These are phyloP conservation scores for Imleria badia DNA, from an alignment of 768 basidiomycete species.

Conservation along the genomic window DNA sequence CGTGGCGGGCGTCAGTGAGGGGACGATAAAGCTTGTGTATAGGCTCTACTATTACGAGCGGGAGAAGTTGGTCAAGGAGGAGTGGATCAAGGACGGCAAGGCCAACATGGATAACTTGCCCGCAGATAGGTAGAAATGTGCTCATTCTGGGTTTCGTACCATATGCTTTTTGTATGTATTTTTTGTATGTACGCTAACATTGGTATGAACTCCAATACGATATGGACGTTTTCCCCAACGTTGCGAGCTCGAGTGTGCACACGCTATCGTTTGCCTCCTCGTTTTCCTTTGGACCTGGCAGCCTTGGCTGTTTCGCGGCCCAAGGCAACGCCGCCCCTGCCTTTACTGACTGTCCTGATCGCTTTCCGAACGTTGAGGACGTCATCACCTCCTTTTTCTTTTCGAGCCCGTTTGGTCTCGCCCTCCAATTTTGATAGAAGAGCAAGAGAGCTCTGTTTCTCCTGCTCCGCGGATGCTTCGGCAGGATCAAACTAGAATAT, in stretches of 20 bases:
- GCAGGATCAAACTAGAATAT: slow-evolving; percentile 85
- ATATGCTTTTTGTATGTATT: slow-evolving; percentile 17
- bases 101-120: slow-evolving; percentile 43
- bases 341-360: slow-evolving; percentile 71
- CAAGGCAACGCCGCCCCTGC: slow-evolving; percentile 60
- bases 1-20: slow-evolving; percentile 93
- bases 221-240: background rate
- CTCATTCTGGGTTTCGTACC: slow-evolving; percentile 12
- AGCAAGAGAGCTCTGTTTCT: slow-evolving; percentile 71
- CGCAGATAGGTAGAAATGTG: slow-evolving; percentile 19
- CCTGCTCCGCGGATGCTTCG: slow-evolving; percentile 60
- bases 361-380: slow-evolving; percentile 90
- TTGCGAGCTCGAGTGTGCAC: too few relatives aligned
- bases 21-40: slow-evolving; percentile 91
- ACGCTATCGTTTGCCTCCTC: slow-evolving; percentile 28
- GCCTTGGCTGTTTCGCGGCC: slow-evolving; percentile 37
- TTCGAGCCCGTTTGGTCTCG: slow-evolving; percentile 53
- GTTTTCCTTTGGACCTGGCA: slow-evolving; percentile 26
- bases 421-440: slow-evolving; percentile 79
- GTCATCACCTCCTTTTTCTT: slow-evolving; percentile 43
- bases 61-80: slow-evolving; percentile 79
- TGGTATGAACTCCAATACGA: slow-evolving; percentile 11
- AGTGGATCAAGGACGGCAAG: slow-evolving; percentile 82
- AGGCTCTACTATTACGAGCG: slow-evolving; percentile 69
- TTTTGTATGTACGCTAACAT: slow-evolving; percentile 12